Evolutionary conservation across 2,329 filamentous ascomycete genomes (phyloP), one percentile per base, ranked within the genome.

Genomic region (Triangularia verruculosa): DNA sequence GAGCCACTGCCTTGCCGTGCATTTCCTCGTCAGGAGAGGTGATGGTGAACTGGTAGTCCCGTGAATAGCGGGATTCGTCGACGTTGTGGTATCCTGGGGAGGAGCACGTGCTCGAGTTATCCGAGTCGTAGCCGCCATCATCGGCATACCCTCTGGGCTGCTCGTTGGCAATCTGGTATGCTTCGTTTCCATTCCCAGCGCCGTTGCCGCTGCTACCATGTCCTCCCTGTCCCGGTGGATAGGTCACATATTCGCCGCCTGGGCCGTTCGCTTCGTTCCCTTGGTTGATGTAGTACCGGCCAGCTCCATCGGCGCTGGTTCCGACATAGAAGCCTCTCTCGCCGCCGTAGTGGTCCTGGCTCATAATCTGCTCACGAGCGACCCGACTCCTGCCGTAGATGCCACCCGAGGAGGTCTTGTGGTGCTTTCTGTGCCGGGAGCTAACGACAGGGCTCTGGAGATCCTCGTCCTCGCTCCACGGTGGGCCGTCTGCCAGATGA

Each of bases 1-100:
- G 82, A 6, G 95, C 95, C 27, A 99, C 92, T 11, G 93, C 93
- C 74, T 96, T 97, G 57, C 95, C 95, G 73, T 97, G 93, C 86
- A 97, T 97, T 76, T 98, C 93, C 78, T 98, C 94, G 75, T 98
- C 95, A 4, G 93, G 93, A 13, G 92, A 96, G 15, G 92, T 94
- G 70, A 97, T 96, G 17, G 92, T 96, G 75, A 97, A 97, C 71
- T 96, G 91, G 75, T 96, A 97, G 76, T 97, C 92, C 69, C 91
- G 87, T 54, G 92, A 96, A 76, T 93, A 96, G 71, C 93, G 86
- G 61, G 89, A 91, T 74, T 92, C 85, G 72, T 93, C 89, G 69
- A 86, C 85, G 64, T 84, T 80, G 62, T 78, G 80, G 66, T 80
- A 82, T 28, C 81, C 82, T 1, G 86, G 85, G 8, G 86, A 89